A percentile compares a stretch with the other conserved stretches of the same genome.
Conservation (phyloP, 371 early-diverging fungal genomes). For the Haplosporangium sp. region DNA sequence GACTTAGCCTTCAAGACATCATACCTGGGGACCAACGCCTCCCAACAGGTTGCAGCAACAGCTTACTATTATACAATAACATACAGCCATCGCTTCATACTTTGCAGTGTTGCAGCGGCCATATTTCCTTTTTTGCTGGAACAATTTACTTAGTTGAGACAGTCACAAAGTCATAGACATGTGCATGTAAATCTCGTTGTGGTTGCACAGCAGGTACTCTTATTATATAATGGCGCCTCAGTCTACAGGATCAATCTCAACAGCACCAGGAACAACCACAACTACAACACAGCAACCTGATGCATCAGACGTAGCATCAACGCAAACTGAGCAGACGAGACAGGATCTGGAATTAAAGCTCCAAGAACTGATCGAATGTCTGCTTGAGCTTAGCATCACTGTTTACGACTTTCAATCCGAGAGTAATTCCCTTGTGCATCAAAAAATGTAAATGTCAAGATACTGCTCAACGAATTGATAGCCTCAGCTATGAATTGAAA, state of each 20-base stretch:
- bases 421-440: slow-evolving; percentile 68
- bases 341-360: slow-evolving; percentile 66
- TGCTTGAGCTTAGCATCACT: slow-evolving; percentile 75
- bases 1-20: not conserved
- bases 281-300: slow-evolving; percentile 6
- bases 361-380: slow-evolving; percentile 68
- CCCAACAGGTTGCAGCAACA: no score
- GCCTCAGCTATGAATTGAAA: not conserved
- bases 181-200: no score
- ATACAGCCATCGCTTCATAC: no score
- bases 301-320: slow-evolving; percentile 15
- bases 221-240: slow-evolving; percentile 5
- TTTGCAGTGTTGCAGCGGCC: no score
- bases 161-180: no score
- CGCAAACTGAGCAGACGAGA: slow-evolving; percentile 47
- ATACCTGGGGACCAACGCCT: no score
- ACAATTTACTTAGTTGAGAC: no score
- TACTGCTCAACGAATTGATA: not conserved
- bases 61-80: no score
- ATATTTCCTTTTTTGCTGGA: no score
- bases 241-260: slow-evolving; percentile 7
- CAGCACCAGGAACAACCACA: slow-evolving; percentile 8
- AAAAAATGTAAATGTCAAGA: slow-evolving; percentile 66
- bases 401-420: slow-evolving; percentile 81
- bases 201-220: not conserved